Evolutionary conservation across 179 eudicot genomes (phyloP), one percentile per base, ranked within the genome.

Genomic region (Patellifolia procumbens): DNA sequence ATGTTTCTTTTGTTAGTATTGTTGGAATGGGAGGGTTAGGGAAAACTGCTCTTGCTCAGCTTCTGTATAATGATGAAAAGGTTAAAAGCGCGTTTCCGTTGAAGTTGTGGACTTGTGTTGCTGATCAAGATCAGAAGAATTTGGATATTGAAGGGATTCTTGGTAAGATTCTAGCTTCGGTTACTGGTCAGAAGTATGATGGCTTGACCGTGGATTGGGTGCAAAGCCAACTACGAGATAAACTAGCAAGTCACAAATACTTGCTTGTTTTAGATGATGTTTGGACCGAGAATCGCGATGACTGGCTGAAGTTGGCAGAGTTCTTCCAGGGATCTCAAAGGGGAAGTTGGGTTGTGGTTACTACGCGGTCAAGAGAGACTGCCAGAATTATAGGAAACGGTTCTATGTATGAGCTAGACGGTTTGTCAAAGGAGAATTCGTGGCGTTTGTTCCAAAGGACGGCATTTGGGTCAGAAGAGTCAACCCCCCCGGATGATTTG

Each of bases 321-420:
- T 55, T 69, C n/a, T 34, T 82, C 16, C 7, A 34, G 2, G 19
- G 22, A 13, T 72, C 79, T 2, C 73, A 42, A 7, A 63, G 34
- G 19, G 84, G 81, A 19, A 73, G 81, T 68, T 51, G 55, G 11
- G 51, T 81, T 43, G 5, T 81, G n/a, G 37, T 81, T 11, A 81
- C 84, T 15, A 74, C 84, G 16, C 74, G 74, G 0, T 26, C n/a
- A 3, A 13, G 0, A n/a, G 3, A 7, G 37, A 62, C 61, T 26
- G 66, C 77, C 19, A n/a, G 68, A n/a, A n/a, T n/a, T n/a, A n/a
- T n/a, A n/a, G n/a, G n/a, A n/a, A n/a, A n/a, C n/a, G n/a, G n/a
- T n/a, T 0, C 62, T 3, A 32, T 31, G 24, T 34, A 55, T 52
- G 63, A 32, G 16, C 56, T 74, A 52, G 19, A 74, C 39, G 66